phyloP scores from a whole-genome alignment of 441 rosid genomes.

The California macrophylla region DNA sequence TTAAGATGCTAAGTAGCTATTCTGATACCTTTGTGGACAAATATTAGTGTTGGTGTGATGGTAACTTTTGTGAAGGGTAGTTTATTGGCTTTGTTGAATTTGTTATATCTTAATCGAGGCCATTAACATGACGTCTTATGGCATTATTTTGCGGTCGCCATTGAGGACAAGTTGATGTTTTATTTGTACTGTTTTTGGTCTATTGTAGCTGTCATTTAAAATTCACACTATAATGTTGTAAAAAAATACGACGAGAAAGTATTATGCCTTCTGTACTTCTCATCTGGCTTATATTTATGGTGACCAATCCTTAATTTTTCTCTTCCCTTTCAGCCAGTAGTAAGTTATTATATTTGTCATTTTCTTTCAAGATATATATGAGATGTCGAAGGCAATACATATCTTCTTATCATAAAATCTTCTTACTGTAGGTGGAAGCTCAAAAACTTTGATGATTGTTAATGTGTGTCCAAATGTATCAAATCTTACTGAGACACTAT shows the following conservation, averaged over 20 bases:
- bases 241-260: background rate
- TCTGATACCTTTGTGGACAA: background rate
- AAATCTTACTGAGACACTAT: constrained; percentile 66
- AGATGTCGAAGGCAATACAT: too few relatives aligned
- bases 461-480: constrained; percentile 68
- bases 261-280: background rate
- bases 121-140: background rate
- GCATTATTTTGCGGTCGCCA: background rate
- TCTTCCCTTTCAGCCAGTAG: background rate
- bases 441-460: constrained; percentile 80
- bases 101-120: background rate
- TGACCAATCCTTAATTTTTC: background rate
- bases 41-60: background rate
- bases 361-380: background rate
- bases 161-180: background rate
- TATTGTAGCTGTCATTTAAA: background rate
- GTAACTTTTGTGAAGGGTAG: background rate
- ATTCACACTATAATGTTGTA: background rate
- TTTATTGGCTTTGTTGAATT: background rate
- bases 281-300: background rate
- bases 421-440: constrained; percentile 56
- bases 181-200: background rate
- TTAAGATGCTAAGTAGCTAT: background rate
- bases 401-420: background rate
- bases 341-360: background rate